Evolutionary conservation across 495 filamentous ascomycete genomes (phyloP).

Genomic region (Penicillium waksmanii): DNA sequence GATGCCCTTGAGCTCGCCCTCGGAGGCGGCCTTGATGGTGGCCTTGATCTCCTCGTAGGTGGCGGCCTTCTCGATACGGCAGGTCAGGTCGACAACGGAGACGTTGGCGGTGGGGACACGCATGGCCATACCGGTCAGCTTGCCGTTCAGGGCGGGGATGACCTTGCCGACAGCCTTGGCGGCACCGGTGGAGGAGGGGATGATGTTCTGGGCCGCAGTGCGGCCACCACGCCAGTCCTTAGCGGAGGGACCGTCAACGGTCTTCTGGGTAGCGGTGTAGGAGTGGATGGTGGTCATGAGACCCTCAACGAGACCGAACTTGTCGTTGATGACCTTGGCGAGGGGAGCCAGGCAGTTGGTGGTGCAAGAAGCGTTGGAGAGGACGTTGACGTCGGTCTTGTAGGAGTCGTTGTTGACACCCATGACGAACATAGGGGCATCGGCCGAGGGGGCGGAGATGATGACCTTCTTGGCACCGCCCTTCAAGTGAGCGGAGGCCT

Average conservation of each 20-base stretch:
- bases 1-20: conserved; percentile 86
- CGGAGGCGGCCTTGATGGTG: conserved; percentile 83
- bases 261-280: conserved; percentile 99
- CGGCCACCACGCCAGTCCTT: conserved; percentile 99
- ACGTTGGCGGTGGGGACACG: conserved; percentile 99
- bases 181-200: conserved; percentile 97
- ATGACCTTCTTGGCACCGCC: conserved; percentile 99
- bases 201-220: conserved; percentile 99
- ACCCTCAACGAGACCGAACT: conserved; percentile 96
- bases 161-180: conserved; percentile 99
- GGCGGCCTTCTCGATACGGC: conserved; percentile 87
- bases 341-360: conserved; percentile 99
- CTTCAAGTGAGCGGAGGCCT: conserved; percentile 94
- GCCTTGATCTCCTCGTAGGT: conserved; percentile 94
- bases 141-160: conserved; percentile 95
- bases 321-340: conserved; percentile 98
- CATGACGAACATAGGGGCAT: conserved; percentile 99
- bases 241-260: conserved; percentile 92
- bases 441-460: conserved; percentile 98
- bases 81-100: conserved; percentile 97
- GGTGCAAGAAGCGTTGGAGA: conserved; percentile 99
- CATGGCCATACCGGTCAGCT: conserved; percentile 99
- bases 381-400: conserved; percentile 83
- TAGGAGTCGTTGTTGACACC: conserved; percentile 96
- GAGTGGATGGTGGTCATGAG: conserved; percentile 99